Evolutionary conservation across 805 yeast genomes (phyloP), one percentile per base, ranked within the genome.

Genomic region (Starmerella stigmatis): DNA sequence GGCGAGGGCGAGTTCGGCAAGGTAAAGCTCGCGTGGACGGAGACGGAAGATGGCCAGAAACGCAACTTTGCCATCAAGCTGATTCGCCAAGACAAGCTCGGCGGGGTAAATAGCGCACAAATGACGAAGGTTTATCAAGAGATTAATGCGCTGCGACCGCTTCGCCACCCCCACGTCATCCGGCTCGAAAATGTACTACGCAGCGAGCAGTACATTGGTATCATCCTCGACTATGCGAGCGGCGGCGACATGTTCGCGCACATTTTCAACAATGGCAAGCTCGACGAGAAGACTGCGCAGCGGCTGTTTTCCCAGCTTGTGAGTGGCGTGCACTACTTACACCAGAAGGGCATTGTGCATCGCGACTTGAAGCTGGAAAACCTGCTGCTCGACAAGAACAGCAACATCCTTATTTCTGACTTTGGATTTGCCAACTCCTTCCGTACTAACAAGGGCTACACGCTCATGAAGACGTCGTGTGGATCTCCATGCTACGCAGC

Each of bases 401-500:
- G 81, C 59, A 86, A 86, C 62, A 76, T 86, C 49, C 73, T 86
- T 41, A 85, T 86, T 44, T 80, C 94, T 15, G 96, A 86, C 65
- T 86, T 86, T 63, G 96, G 96, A 0, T 92, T 92, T 64, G 98
- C 94, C 29, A 92, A 92, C 64, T 80, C 89, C 23, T 92, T 79
- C 65, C 51, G 59, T 39, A 52, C 55, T 16, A 49, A 56, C 13
- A 51, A 52, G 46, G 49, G 49, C 29, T 32, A 34, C 48, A 95
- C 86, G 61, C 67, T 85, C 36, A 92, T 89, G 97, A 79, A 79
- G 60, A 89, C 97, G 1, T 77, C 88, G 29, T 89, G 98, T 63
- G 98, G 98, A 1, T 85, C 95, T 3, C 98, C 98, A 1, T 89
- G 98, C 63, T 89, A 89, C 64, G 98, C 98, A 0, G 98, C 98